Base-by-base conservation (phyloP, 352 stramenopile species). In the Elongisporangium anandrum region DNA sequence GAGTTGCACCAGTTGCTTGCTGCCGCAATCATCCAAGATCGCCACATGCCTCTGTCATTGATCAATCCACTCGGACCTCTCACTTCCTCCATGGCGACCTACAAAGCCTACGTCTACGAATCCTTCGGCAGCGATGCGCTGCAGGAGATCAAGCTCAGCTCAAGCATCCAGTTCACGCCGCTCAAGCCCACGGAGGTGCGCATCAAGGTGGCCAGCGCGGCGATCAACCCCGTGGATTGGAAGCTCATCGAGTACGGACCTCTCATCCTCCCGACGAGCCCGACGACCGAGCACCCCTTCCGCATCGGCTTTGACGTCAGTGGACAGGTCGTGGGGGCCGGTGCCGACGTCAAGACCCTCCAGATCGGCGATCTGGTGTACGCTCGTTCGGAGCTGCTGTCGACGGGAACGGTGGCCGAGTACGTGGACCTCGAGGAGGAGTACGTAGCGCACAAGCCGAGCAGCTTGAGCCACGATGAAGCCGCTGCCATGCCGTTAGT, bases 241-340 rank as follows among this genome's bases (percentile, higher is more conserved):
- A 41, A 64, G 20, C 34, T 70, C 17, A 45, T 77, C 0, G n/a
- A 22, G 24, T 54, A 53, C 2, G 65, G 61, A 1, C 41, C 58
- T 17, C 13, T 19, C 15, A 62, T 69, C 23, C 20, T 63, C 2
- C 63, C 63, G 16, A 59, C 49, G 12, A 39, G 41, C 0, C 59
- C 65, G 15, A 61, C 50, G 10, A 7, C 54, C 2, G 53, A 56
- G 10, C 55, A 55, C 19, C 72, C 72, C 24, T 78, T 81, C 54
- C 54, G 63, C n/a, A 66, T 89, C 23, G 85, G 81, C 10, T 70
- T 91, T 38, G 85, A 95, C 57, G 76, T 87, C 26, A 74, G 81
- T 26, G 85, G 85, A 47, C 75, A 72, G 4, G 68, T 95, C 49
- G 65, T 81, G 8, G 64, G 85, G 60, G 76, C 85, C 16, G 82